A percentile compares a stretch with the other conserved stretches of the same genome.
These are phyloP conservation scores for Fusarium metavorans DNA, from an alignment of 2,329 filamentous ascomycete genomes.

Conservation along the genomic window DNA sequence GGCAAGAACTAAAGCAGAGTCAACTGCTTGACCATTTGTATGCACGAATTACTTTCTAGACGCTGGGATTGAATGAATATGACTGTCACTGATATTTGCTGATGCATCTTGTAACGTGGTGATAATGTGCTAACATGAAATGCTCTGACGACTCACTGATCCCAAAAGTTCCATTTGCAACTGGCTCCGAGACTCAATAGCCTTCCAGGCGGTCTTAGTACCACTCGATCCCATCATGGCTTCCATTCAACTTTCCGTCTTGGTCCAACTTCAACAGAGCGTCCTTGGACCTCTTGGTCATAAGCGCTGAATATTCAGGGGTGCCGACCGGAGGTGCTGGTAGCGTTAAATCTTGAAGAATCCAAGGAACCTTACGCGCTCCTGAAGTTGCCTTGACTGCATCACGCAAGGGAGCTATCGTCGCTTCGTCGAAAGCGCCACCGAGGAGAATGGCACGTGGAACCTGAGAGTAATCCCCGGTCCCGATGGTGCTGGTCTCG, in stretches of 20 bases:
- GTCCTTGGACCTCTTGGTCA: constrained; percentile 27
- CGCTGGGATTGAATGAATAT: not conserved
- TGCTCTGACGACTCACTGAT: not conserved
- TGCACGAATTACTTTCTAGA: constrained; percentile 5
- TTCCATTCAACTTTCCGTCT: constrained; percentile 16
- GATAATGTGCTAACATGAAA: not conserved
- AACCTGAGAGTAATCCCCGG: not conserved
- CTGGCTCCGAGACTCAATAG: too few species aligned
- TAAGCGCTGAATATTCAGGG: constrained; percentile 21
- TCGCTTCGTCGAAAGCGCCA: constrained; percentile 17
- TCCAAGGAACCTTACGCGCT: constrained; percentile 11
- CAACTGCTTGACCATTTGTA: not conserved
- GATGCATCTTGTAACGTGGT: not conserved
- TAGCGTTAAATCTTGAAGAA: constrained; percentile 15
- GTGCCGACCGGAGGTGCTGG: constrained; percentile 20
- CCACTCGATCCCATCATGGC: constrained; percentile 19
- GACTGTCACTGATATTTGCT: not conserved
- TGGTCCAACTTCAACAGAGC: constrained; percentile 13
- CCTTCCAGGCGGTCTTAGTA: constrained; percentile 4
- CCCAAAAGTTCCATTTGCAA: not conserved
- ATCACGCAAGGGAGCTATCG: constrained; percentile 4
- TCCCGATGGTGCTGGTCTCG: constrained; percentile 12
- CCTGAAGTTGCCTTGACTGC: constrained; percentile 4
- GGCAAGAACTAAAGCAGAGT: constrained; percentile 10
- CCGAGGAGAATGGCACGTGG: constrained; percentile 17